A percentile compares a stretch with the other conserved stretches of the same genome.
phyloP scores from a whole-genome alignment of 1,284 basidiomycete genomes.

The Malassezia arunalokei region DNA sequence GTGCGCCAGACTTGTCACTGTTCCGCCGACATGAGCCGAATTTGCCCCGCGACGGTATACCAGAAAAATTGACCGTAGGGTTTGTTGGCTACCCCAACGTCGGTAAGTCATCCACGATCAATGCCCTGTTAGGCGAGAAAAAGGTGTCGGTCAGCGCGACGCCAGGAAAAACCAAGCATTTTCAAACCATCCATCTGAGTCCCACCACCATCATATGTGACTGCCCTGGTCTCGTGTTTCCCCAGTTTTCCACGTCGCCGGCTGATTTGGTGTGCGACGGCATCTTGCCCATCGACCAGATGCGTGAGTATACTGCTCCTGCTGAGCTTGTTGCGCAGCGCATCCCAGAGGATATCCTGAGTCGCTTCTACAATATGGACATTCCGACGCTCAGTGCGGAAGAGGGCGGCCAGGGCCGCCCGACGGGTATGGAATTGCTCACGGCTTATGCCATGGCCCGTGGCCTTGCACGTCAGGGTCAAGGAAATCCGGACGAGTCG shows the following conservation, averaged over 20 bases:
- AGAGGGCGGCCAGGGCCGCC: conserved; percentile 69
- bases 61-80: conserved; percentile 54
- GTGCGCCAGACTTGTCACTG: conserved; percentile 64
- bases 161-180: conserved; percentile 87
- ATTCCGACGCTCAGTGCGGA: conserved; percentile 61
- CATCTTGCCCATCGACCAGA: conserved; percentile 92
- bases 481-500: conserved; percentile 94
- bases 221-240: conserved; percentile 96
- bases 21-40: conserved; percentile 15
- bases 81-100: conserved; percentile 58
- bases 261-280: conserved; percentile 94
- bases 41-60: conserved; percentile 13
- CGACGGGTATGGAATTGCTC: conserved; percentile 72
- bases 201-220: conserved; percentile 83
- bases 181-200: conserved; percentile 91
- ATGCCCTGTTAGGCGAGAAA: conserved; percentile 42
- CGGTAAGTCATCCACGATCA: conserved; percentile 46
- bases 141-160: conserved; percentile 45
- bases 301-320: conserved; percentile 86
- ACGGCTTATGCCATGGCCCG: conserved; percentile 67
- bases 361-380: conserved; percentile 74
- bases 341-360: conserved; percentile 72
- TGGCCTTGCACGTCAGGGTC: conserved; percentile 81
- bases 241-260: conserved; percentile 62
- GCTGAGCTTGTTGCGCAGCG: conserved; percentile 65